These are phyloP conservation scores for Dendrobium huoshanense DNA, from an alignment of 106 monocot genomes.

Conservation along the genomic window DNA sequence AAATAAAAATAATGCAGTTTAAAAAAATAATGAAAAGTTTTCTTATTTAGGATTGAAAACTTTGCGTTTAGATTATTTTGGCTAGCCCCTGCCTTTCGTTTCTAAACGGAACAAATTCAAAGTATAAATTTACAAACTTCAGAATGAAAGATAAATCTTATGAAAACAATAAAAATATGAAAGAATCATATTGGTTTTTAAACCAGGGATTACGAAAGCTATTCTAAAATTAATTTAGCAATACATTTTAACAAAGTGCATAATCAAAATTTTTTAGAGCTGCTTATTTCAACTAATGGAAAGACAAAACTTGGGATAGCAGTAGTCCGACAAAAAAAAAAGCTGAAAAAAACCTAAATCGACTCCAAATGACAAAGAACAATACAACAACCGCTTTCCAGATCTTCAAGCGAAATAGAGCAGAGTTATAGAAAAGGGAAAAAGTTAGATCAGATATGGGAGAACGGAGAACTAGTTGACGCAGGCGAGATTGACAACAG, in stretches of 20 bases:
- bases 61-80: too few relatives aligned
- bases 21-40: background rate
- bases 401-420: background rate
- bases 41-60: background rate
- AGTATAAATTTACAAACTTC: background rate
- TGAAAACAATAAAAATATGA: background rate
- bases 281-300: too few relatives aligned
- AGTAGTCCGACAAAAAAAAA: too few relatives aligned
- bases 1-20: too few relatives aligned
- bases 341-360: background rate
- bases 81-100: background rate
- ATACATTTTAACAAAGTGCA: background rate
- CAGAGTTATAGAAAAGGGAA: background rate
- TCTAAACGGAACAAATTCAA: background rate
- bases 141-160: background rate
- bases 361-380: background rate
- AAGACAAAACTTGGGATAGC: too few relatives aligned
- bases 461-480: background rate
- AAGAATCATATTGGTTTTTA: background rate
- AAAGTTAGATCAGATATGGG: background rate
- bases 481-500: too few relatives aligned
- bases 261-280: background rate
- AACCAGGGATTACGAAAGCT: background rate
- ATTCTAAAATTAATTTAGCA: background rate
- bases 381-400: background rate